Evolutionary conservation across 2,329 filamentous ascomycete genomes (phyloP).

Genomic region (Claviceps sp.): DNA sequence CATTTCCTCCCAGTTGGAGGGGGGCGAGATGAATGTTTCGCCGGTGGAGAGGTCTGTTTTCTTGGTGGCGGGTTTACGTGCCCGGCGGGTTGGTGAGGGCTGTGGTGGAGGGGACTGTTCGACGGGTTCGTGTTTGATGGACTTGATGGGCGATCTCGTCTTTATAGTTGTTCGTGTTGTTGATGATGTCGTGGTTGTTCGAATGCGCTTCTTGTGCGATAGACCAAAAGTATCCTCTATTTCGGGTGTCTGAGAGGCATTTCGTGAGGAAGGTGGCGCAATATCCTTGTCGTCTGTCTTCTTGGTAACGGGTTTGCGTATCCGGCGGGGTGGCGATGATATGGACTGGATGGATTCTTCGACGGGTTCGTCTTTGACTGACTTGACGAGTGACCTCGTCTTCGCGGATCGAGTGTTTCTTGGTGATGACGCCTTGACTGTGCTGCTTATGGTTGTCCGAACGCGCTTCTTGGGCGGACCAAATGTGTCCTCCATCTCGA

Average conservation of each 20-base stretch:
- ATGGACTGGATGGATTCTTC: too few species aligned
- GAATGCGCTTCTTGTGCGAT: constrained; percentile 13
- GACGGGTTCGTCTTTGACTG: too few species aligned
- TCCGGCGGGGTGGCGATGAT: too few species aligned
- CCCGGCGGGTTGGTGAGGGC: constrained; percentile 14
- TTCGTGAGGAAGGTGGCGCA: constrained; percentile 10
- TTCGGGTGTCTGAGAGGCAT: constrained; percentile 20
- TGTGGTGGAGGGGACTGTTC: constrained; percentile 13
- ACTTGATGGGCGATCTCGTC: constrained; percentile 9
- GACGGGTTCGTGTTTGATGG: constrained; percentile 24
- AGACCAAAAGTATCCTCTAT: constrained; percentile 42
- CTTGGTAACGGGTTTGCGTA: too few species aligned
- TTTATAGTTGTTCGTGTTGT: not conserved
- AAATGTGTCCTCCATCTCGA: constrained; percentile 46
- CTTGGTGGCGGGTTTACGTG: constrained; percentile 34
- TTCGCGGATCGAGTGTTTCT: too few species aligned
- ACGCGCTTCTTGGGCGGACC: constrained; percentile 14
- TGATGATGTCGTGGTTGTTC: constrained; percentile 7
- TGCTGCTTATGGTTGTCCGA: too few species aligned
- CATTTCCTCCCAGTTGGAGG: constrained; percentile 70
- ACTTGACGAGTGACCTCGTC: too few species aligned
- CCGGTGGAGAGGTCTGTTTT: constrained; percentile 27
- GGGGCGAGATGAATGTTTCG: constrained; percentile 36
- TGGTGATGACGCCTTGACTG: too few species aligned
- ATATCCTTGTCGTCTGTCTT: constrained; percentile 12